Conservation (phyloP, 345 rosid genomes). For the Isatis tinctoria region DNA sequence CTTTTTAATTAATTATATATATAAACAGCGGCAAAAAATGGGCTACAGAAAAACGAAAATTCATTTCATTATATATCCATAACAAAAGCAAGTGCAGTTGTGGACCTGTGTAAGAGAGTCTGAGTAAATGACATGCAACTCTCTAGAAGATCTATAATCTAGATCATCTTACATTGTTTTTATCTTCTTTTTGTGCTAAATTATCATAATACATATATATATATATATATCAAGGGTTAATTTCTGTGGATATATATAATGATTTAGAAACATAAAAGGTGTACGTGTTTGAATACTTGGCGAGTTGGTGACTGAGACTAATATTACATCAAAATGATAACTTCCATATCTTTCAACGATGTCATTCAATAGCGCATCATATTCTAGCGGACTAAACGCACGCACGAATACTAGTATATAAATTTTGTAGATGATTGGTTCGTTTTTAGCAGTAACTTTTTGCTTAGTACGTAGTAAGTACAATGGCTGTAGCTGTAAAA, state of each 20-base stretch:
- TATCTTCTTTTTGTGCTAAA: not conserved
- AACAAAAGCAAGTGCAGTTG: constrained; percentile 15
- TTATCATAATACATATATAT: too few species aligned
- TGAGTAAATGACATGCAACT: not conserved
- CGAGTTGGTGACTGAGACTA: not conserved
- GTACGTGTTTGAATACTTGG: not conserved
- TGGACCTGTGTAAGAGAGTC: constrained; percentile 18
- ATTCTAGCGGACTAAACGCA: too few species aligned
- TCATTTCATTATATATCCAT: not conserved
- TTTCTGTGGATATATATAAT: not conserved
- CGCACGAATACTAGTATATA: too few species aligned
- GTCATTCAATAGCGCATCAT: too few species aligned
- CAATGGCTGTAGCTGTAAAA: too few species aligned
- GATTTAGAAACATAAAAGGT: not conserved
- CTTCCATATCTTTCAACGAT: not conserved
- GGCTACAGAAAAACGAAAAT: not conserved
- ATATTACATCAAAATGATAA: not conserved
- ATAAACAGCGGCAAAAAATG: not conserved
- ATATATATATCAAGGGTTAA: not conserved
- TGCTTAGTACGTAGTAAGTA: too few species aligned
- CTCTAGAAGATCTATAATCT: not conserved
- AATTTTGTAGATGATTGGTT: too few species aligned
- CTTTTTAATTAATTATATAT: not conserved
- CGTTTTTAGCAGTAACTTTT: too few species aligned
- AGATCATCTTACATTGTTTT: not conserved